A percentile compares a stretch with the other conserved stretches of the same genome.
phyloP scores from a whole-genome alignment of 495 filamentous ascomycete genomes.

The Penicillium waksmanii region DNA sequence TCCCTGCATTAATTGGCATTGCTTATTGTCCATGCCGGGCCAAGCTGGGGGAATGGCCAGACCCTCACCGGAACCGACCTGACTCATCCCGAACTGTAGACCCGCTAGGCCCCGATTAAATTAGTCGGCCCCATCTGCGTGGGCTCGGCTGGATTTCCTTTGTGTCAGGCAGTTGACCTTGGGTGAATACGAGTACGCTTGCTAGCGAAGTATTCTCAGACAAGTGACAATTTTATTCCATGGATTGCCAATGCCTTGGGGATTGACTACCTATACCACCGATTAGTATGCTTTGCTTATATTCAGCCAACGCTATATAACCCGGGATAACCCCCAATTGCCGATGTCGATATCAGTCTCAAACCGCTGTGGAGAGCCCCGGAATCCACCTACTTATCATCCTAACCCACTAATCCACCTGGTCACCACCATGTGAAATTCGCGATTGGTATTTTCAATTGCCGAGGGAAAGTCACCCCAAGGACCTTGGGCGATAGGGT shows the following conservation, averaged over 20 bases:
- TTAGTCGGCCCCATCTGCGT: neutral
- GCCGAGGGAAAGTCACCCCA: too few species aligned
- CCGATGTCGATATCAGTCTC: neutral
- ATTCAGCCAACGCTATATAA: neutral
- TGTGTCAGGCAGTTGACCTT: neutral
- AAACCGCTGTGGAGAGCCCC: slow-evolving; percentile 6
- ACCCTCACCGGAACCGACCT: neutral
- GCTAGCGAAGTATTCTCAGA: too few species aligned
- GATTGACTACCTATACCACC: too few species aligned
- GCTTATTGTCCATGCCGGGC: neutral
- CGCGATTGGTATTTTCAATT: too few species aligned
- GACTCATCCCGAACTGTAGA: neutral
- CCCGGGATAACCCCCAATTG: neutral
- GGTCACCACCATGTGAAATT: too few species aligned
- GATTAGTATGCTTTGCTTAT: too few species aligned
- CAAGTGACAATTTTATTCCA: too few species aligned
- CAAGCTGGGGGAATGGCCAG: neutral
- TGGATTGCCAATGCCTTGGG: too few species aligned
- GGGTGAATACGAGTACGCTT: too few species aligned
- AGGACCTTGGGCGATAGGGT: too few species aligned
- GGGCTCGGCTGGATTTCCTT: neutral
- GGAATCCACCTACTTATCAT: slow-evolving; percentile 4
- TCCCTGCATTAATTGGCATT: neutral
- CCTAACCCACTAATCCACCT: neutral
- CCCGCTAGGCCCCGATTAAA: neutral